Conservation (phyloP, 345 rosid genomes). For the Cochlearia excelsa region DNA sequence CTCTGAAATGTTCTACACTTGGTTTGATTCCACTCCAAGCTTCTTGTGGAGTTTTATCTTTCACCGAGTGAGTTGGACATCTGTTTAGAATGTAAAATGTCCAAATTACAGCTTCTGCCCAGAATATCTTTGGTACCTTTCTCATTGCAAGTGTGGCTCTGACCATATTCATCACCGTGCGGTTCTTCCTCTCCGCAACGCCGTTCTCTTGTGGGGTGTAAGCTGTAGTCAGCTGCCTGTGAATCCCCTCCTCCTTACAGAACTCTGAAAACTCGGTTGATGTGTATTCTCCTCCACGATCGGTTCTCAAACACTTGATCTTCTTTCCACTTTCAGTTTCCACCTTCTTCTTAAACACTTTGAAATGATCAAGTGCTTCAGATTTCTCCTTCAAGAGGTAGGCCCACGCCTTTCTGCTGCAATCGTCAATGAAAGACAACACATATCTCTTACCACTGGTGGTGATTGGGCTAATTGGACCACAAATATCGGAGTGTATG, state of each 20-base stretch:
- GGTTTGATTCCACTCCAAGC: neutral
- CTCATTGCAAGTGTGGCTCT: neutral
- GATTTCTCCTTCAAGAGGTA: neutral
- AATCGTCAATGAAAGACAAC: neutral
- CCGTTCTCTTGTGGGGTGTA: too few species aligned
- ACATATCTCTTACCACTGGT: neutral
- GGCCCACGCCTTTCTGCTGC: neutral
- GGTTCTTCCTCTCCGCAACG: too few species aligned
- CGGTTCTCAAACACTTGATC: neutral
- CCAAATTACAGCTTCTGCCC: neutral
- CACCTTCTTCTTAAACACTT: too few species aligned
- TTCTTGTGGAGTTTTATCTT: neutral
- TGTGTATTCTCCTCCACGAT: neutral
- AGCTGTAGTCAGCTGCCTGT: too few species aligned
- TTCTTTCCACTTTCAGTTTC: neutral
- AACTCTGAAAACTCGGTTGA: neutral
- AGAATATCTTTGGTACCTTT: neutral
- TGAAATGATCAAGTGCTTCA: too few species aligned
- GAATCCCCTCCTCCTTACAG: neutral
- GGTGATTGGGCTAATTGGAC: too few species aligned
- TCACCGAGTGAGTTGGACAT: neutral
- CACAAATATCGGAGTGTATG: too few species aligned
- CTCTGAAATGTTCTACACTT: neutral
- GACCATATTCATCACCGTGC: neutral
- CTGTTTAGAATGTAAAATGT: neutral